phyloP scores from a whole-genome alignment of 441 rosid genomes.

The Bruguiera hainesii region DNA sequence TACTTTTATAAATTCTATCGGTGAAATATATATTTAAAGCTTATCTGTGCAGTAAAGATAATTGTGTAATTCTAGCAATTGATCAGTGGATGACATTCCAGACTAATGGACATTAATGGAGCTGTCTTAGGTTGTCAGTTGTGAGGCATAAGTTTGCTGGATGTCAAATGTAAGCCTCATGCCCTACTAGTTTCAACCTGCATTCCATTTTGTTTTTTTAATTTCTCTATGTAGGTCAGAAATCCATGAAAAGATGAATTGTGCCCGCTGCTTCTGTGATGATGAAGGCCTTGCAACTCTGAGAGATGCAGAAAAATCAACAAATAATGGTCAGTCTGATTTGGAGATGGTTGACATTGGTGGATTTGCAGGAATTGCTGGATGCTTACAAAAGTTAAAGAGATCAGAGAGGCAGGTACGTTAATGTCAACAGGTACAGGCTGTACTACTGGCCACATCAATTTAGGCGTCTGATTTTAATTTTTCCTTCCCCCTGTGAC shows the following conservation, averaged over 20 bases:
- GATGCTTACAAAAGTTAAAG: conserved; percentile 61
- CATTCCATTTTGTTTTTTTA: conserved; percentile 7
- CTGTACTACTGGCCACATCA: conserved; percentile 1
- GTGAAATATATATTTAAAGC: too few relatives aligned
- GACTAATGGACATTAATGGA: neutral
- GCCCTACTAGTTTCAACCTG: conserved; percentile 6
- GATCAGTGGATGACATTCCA: too few relatives aligned
- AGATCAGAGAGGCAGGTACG: conserved; percentile 82
- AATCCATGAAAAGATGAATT: conserved; percentile 89
- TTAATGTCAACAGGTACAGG: conserved; percentile 8
- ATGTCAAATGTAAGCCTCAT: conserved; percentile 11
- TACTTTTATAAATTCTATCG: too few relatives aligned
- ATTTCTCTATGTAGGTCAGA: conserved; percentile 63
- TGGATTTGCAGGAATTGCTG: conserved; percentile 81
- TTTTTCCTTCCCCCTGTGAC: conserved; percentile 4
- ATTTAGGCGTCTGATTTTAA: conserved; percentile 10
- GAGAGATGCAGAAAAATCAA: conserved; percentile 32
- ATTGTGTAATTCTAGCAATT: too few relatives aligned
- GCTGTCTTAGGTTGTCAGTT: neutral
- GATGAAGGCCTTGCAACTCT: conserved; percentile 29
- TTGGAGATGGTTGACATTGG: conserved; percentile 65
- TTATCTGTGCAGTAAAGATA: too few relatives aligned
- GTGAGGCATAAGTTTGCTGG: conserved; percentile 4
- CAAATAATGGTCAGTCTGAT: conserved; percentile 22
- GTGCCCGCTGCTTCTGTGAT: conserved; percentile 56